A percentile compares a stretch with the other conserved stretches of the same genome.
phyloP scores from a whole-genome alignment of 2,329 filamentous ascomycete genomes.

The Aspergillus alliaceus region DNA sequence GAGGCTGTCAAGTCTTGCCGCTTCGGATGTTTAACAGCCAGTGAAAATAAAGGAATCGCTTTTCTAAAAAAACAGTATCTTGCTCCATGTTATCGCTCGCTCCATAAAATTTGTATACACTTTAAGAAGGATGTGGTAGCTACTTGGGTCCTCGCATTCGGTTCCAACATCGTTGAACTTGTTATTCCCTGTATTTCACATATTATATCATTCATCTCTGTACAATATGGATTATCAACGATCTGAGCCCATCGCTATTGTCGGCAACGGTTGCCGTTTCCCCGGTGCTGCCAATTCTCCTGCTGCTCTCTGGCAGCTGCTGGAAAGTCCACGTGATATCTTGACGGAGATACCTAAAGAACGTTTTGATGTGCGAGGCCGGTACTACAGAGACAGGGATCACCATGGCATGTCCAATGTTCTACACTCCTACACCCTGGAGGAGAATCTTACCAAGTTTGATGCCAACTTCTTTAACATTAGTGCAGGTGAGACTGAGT shows the following conservation, averaged over 20 bases:
- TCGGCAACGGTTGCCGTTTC: slow-evolving; percentile 14
- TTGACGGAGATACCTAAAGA: slow-evolving; percentile 1
- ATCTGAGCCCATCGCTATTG: slow-evolving; percentile 13
- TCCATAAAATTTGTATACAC: slow-evolving; percentile 2
- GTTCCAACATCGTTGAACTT: slow-evolving; percentile 2
- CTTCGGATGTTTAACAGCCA: slow-evolving; percentile 3
- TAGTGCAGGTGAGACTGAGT: slow-evolving; percentile 29
- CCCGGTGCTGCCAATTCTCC: slow-evolving; percentile 8
- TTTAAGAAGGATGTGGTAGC: slow-evolving; percentile 1
- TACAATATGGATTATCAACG: slow-evolving; percentile 4
- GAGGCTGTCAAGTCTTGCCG: slow-evolving; percentile 1
- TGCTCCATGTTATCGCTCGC: slow-evolving; percentile 2
- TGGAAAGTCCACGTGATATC: slow-evolving; percentile 1
- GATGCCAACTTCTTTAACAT: slow-evolving; percentile 29
- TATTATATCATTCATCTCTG: slow-evolving; percentile 1
- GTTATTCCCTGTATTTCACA: slow-evolving; percentile 1
- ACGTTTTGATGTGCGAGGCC: neutral
- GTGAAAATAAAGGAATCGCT: slow-evolving; percentile 2
- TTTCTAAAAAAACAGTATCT: neutral
- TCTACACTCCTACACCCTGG: slow-evolving; percentile 5
- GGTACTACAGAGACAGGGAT: slow-evolving; percentile 3
- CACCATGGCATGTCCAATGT: slow-evolving; percentile 2
- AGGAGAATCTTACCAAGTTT: slow-evolving; percentile 10
- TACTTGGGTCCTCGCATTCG: slow-evolving; percentile 1
- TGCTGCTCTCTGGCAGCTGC: slow-evolving; percentile 12